Conservation (phyloP, 257 asterid species). For the Solanum pinnatisectum region DNA sequence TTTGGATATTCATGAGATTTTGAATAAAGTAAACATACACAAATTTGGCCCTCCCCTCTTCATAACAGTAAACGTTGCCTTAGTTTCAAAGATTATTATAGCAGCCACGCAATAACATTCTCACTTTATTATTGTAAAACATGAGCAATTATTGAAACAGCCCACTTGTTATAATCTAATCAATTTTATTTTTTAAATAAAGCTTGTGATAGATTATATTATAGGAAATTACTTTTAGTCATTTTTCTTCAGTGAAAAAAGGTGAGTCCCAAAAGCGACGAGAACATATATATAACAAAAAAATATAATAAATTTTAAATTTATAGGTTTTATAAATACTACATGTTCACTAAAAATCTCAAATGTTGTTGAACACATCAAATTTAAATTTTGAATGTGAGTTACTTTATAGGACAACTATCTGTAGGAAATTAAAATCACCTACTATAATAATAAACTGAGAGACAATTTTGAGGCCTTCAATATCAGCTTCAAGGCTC, state of each 20-base stretch:
- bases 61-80: neutral
- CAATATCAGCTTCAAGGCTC: neutral
- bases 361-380: neutral
- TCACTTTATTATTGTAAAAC: neutral
- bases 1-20: neutral
- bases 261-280: neutral
- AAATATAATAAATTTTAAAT: neutral
- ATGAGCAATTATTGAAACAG: neutral
- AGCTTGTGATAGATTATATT: neutral
- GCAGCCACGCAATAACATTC: neutral
- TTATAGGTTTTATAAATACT: neutral
- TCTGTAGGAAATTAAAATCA: neutral
- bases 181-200: neutral
- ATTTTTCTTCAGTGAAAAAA: neutral
- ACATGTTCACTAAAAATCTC: neutral
- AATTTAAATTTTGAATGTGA: neutral
- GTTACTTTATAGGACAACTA: neutral
- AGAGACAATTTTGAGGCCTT: neutral
- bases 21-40: neutral
- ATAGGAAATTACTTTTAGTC: neutral
- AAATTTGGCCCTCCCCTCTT: neutral
- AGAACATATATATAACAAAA: neutral
- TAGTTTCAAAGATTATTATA: neutral
- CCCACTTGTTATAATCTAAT: neutral
- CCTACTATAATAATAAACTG: no score